phyloP scores from a whole-genome alignment of 2,329 filamentous ascomycete species.

The Ophiosphaerella herpotricha region DNA sequence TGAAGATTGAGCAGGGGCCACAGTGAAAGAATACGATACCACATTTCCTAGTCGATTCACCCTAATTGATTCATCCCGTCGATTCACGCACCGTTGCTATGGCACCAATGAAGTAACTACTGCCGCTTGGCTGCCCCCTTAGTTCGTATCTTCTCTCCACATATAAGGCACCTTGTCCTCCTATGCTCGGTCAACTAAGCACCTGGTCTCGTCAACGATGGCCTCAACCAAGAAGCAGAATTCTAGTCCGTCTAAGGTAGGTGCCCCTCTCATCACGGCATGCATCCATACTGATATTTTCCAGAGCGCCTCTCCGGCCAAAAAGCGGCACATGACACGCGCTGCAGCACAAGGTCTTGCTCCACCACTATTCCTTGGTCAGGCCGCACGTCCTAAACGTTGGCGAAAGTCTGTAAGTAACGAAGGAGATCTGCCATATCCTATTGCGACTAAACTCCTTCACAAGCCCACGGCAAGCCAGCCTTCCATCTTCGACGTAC shows the following conservation, averaged over 20 bases:
- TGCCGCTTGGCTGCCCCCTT: no score
- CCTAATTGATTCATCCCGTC: background rate
- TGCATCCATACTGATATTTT: no score
- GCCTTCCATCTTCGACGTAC: background rate
- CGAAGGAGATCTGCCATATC: background rate
- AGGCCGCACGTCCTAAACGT: background rate
- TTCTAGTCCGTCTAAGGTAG: no score
- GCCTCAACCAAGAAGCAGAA: no score
- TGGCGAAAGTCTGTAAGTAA: slow-evolving; percentile 1
- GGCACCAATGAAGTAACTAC: background rate
- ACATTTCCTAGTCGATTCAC: background rate
- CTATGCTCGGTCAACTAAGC: no score
- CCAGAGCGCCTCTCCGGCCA: no score
- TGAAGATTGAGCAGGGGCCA: background rate
- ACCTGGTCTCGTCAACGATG: no score
- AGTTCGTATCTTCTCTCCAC: no score
- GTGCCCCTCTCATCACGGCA: no score
- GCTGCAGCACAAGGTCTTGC: background rate
- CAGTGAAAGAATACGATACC: slow-evolving; percentile 1
- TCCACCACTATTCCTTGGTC: background rate
- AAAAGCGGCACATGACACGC: background rate
- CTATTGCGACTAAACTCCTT: background rate
- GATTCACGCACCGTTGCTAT: background rate
- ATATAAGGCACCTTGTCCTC: no score
- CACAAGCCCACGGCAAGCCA: background rate